Evolutionary conservation across 352 stramenopile species (phyloP).

Genomic region (Discostella stelligera): DNA sequence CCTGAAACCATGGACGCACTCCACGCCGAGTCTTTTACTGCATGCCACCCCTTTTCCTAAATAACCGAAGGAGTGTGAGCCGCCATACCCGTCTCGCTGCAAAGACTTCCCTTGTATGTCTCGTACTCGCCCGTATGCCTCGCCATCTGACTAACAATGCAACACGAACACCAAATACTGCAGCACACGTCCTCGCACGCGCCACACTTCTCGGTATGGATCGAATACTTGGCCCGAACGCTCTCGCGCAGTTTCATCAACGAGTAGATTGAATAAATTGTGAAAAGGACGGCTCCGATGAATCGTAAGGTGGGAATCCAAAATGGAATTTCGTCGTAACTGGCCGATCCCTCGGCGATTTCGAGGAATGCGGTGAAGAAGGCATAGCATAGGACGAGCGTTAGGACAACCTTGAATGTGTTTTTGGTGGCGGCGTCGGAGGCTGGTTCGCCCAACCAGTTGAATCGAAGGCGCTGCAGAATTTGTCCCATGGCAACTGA

Average conservation of each 20-base stretch:
- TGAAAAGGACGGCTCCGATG: conserved; percentile 59
- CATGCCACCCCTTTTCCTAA: conserved; percentile 9
- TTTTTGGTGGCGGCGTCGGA: conserved; percentile 51
- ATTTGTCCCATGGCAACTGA: conserved; percentile 75
- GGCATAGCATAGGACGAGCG: conserved; percentile 61
- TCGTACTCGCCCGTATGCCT: conserved; percentile 83
- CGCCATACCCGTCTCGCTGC: conserved; percentile 62
- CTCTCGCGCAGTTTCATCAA: conserved; percentile 56
- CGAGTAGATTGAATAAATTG: conserved; percentile 71
- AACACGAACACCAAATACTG: conserved; percentile 71
- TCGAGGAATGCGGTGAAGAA: conserved; percentile 64
- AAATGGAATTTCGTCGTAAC: conserved; percentile 51
- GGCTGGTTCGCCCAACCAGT: conserved; percentile 70
- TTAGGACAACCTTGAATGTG: conserved; percentile 74
- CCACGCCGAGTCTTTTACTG: no score
- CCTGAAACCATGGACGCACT: no score
- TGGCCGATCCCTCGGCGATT: conserved; percentile 39
- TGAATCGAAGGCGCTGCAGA: conserved; percentile 77
- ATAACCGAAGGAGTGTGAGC: conserved; percentile 56
- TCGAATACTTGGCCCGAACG: conserved; percentile 72
- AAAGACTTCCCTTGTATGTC: conserved; percentile 70
- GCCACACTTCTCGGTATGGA: conserved; percentile 65
- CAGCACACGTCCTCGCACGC: conserved; percentile 79
- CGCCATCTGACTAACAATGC: conserved; percentile 71
- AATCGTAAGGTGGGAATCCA: conserved; percentile 57